A percentile compares a stretch with the other conserved stretches of the same genome.
Conservation (phyloP, 805 yeast genomes). For the Starmerella vitae region DNA sequence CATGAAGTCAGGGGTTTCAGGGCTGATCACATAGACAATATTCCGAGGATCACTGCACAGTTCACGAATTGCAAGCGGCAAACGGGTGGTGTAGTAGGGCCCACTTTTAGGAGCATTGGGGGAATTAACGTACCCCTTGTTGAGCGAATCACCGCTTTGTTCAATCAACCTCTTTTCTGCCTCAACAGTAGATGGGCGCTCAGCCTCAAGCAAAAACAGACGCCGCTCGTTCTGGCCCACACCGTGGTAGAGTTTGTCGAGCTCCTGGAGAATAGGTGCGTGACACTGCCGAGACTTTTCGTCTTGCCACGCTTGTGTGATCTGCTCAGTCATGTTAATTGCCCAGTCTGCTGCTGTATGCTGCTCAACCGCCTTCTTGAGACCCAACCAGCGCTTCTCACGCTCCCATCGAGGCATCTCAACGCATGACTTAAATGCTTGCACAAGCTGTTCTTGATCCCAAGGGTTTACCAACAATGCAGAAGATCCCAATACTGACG, state of each 20-base stretch:
- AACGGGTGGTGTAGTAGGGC: slow-evolving; percentile 18
- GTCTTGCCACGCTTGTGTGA: slow-evolving; percentile 40
- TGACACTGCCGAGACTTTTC: slow-evolving; percentile 30
- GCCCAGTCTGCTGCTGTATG: slow-evolving; percentile 75
- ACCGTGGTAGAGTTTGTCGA: slow-evolving; percentile 10
- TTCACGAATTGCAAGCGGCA: slow-evolving; percentile 42
- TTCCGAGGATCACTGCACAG: slow-evolving; percentile 46
- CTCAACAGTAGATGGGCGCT: slow-evolving; percentile 11
- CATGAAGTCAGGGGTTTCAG: slow-evolving; percentile 48
- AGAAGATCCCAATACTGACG: slow-evolving; percentile 57
- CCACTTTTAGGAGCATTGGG: background rate
- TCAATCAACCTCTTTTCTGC: slow-evolving; percentile 5
- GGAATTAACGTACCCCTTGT: background rate
- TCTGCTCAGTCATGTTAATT: slow-evolving; percentile 37
- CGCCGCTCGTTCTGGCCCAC: slow-evolving; percentile 7
- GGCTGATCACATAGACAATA: slow-evolving; percentile 58
- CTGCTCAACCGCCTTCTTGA: slow-evolving; percentile 44
- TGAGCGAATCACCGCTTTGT: background rate
- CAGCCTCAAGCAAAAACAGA: slow-evolving; percentile 16
- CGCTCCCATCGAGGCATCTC: slow-evolving; percentile 52
- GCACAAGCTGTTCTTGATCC: slow-evolving; percentile 57
- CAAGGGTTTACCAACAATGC: slow-evolving; percentile 78
- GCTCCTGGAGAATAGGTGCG: slow-evolving; percentile 12
- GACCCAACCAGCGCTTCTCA: slow-evolving; percentile 43
- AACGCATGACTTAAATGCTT: slow-evolving; percentile 50